Conservation (phyloP, 2,329 filamentous ascomycete species). For the Diplodia sapinea region DNA sequence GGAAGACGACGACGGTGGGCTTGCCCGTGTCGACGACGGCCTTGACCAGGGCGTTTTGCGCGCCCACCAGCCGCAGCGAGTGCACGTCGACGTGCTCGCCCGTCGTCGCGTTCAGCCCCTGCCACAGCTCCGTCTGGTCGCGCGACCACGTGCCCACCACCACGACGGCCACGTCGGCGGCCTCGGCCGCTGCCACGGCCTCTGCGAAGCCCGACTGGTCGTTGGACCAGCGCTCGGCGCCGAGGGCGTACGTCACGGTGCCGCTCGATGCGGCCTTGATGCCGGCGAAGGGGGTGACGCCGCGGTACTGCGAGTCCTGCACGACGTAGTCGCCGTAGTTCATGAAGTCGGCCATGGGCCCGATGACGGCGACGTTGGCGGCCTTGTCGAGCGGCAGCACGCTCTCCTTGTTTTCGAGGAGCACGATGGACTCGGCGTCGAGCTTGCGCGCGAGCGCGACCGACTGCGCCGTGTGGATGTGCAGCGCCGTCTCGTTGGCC, state of each 20-base stretch:
- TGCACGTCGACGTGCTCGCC: constrained; percentile 74
- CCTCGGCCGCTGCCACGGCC: constrained; percentile 68
- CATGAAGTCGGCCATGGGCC: constrained; percentile 75
- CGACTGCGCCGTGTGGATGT: constrained; percentile 67
- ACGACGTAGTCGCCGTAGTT: constrained; percentile 80
- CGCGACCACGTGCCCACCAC: constrained; percentile 78
- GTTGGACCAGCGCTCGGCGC: constrained; percentile 74
- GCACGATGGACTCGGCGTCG: constrained; percentile 72
- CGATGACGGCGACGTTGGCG: constrained; percentile 74
- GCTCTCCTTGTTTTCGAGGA: constrained; percentile 73
- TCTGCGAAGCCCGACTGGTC: constrained; percentile 71
- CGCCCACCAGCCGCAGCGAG: constrained; percentile 70
- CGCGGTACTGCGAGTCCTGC: constrained; percentile 65
- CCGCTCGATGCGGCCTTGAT: constrained; percentile 65
- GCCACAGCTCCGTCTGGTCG: constrained; percentile 74
- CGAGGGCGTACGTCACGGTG: constrained; percentile 69
- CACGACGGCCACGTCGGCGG: constrained; percentile 73
- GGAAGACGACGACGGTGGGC: constrained; percentile 71
- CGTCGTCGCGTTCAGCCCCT: constrained; percentile 73
- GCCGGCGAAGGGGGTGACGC: constrained; percentile 72
- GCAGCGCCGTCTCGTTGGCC: constrained; percentile 59
- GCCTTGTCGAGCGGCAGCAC: constrained; percentile 69
- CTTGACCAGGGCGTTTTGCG: constrained; percentile 69
- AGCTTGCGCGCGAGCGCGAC: constrained; percentile 67
- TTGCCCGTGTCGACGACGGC: constrained; percentile 71